Conservation (phyloP, 345 rosid species). For the Pistacia vera region DNA sequence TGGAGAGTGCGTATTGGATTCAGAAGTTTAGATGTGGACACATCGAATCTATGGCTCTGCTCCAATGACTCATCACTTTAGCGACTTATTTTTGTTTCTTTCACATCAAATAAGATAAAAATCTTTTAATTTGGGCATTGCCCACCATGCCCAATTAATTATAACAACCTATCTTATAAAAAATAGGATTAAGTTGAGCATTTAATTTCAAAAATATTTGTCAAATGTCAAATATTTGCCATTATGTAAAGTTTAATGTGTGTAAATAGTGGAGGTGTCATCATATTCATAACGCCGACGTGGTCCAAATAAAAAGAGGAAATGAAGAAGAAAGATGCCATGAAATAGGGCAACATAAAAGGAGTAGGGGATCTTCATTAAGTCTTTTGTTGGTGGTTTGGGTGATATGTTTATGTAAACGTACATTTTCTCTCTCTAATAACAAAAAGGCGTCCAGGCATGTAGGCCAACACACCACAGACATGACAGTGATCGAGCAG, state of each 20-base stretch:
- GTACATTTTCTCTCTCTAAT: neutral
- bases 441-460: conserved; percentile 14
- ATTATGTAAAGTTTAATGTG: neutral
- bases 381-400: conserved; percentile 6
- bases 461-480: conserved; percentile 18
- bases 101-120: neutral
- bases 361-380: conserved; percentile 1
- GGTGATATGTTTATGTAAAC: neutral
- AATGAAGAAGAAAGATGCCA: neutral
- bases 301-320: neutral
- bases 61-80: conserved; percentile 34
- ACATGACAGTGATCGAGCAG: conserved; percentile 15
- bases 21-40: conserved; percentile 60
- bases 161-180: no score
- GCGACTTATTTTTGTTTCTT: conserved; percentile 29
- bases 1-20: conserved; percentile 21
- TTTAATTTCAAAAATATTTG: no score
- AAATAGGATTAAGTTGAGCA: no score
- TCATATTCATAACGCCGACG: neutral
- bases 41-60: conserved; percentile 59
- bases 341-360: conserved; percentile 15
- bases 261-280: conserved; percentile 9
- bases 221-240: no score
- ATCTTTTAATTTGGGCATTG: no score
- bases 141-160: no score